These are phyloP conservation scores for Sporothrix dimorphospora DNA, from an alignment of 2,329 filamentous ascomycete genomes.

Conservation along the genomic window DNA sequence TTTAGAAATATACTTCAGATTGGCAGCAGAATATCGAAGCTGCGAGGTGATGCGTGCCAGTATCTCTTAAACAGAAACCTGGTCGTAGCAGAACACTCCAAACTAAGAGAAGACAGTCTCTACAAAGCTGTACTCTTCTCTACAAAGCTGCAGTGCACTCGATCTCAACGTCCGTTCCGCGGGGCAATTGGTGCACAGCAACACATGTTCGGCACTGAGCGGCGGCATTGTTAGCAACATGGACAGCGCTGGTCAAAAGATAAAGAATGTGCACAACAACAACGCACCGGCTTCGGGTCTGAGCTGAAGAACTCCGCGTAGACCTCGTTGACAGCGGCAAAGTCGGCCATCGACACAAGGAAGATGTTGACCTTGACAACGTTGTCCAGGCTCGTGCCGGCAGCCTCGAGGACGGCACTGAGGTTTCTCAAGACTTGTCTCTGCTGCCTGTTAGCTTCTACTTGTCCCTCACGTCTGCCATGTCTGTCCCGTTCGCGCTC, in stretches of 20 bases:
- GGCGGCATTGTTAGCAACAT: background rate
- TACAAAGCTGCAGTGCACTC: constrained; percentile 56
- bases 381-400: constrained; percentile 61
- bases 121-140: constrained; percentile 20
- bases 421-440: constrained; percentile 62
- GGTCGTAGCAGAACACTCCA: background rate
- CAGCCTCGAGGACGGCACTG: constrained; percentile 60
- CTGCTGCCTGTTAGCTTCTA: constrained; percentile 40
- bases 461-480: background rate
- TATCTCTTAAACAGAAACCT: background rate
- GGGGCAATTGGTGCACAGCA: constrained; percentile 71
- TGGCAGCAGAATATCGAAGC: too few relatives aligned
- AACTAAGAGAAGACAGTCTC: background rate
- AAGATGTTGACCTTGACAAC: constrained; percentile 71
- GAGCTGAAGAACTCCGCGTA: constrained; percentile 55
- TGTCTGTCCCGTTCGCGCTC: background rate
- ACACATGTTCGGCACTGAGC: constrained; percentile 64
- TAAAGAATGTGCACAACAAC: background rate
- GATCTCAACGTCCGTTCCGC: constrained; percentile 73
- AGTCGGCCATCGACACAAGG: constrained; percentile 66
- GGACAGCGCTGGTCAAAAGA: background rate
- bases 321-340: constrained; percentile 60
- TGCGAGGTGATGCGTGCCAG: background rate
- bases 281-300: constrained; percentile 51
- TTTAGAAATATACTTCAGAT: background rate